Evolutionary conservation across 73 alveolate genomes (phyloP), one percentile per base, ranked within the genome.

Genomic region (Uronychia setigera): DNA sequence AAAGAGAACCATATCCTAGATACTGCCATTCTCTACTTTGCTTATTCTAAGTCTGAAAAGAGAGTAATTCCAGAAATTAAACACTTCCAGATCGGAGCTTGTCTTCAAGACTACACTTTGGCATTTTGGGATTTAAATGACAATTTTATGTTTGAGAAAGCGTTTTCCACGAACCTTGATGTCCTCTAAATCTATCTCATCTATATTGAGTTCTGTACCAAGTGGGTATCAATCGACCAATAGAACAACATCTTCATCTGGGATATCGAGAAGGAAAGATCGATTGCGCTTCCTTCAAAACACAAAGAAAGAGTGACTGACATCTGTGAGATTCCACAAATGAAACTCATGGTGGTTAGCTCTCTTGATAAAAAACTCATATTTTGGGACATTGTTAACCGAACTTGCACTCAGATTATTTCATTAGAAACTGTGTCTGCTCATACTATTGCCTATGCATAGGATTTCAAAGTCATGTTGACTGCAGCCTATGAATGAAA

Each of bases 61-160:
- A 81, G 94, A 57, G 89, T 88, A 9, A 46, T n/a, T n/a, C n/a
- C 5, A 19, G 67, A 11, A 46, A 31, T 33, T 27, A n/a, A 1
- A 30, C 26, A 29, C 28, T 30, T n/a, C n/a, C 46, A 83, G 90
- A 83, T 83, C 75, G 94, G 94, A 31, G 94, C 86, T 0, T 79
- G 83, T 30, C 34, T 81, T 27, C 74, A 88, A 60, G 94, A 88
- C 81, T 82, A 88, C 76, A 81, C 94, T 1, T 29, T 88, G 25
- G 88, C 94, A 0, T 88, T 88, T 58, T 88, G 94, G 94, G 94
- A 88, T 60, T 76, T 88, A 11, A 30, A 81, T 5, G 94, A 88
- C 57, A 84, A 88, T 26, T 88, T 81, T 33, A 88, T 74, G 30
- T 88, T 81, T 46, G 94, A 88, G 32, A 88, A 88, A 80, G 74